Evolutionary conservation across 768 basidiomycete genomes (phyloP).

Genomic region (Dioszegia aurantiaca): DNA sequence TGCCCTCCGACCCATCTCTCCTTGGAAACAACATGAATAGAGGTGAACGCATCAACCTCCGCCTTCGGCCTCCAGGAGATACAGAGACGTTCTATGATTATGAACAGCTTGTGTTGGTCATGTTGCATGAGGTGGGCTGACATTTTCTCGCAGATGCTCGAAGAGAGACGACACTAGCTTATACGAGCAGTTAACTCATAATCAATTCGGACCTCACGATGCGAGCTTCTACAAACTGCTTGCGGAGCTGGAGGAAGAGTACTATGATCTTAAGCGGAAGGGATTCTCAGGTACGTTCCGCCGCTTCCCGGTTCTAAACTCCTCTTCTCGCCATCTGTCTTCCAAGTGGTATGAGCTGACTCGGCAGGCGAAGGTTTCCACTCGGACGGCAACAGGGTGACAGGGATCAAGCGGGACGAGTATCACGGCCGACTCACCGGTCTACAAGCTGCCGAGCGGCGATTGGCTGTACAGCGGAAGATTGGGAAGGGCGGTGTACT

Average conservation of each 20-base stretch:
- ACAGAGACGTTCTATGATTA: conserved; percentile 71
- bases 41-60: conserved; percentile 77
- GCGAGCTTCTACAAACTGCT: conserved; percentile 56
- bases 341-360: conserved; percentile 3
- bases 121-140: conserved; percentile 77
- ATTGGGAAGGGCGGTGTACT: conserved; percentile 62
- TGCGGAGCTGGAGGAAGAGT: conserved; percentile 75
- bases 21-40: conserved; percentile 59
- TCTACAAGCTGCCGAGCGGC: conserved; percentile 75
- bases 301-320: not conserved
- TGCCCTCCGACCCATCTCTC: conserved; percentile 38
- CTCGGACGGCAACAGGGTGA: conserved; percentile 66
- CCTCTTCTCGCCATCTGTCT: not conserved
- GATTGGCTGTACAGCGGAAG: conserved; percentile 56
- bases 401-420: conserved; percentile 66
- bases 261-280: conserved; percentile 68
- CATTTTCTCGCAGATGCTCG: not conserved
- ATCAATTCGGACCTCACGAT: conserved; percentile 85
- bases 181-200: conserved; percentile 70
- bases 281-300: conserved; percentile 69
- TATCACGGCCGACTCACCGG: conserved; percentile 67
- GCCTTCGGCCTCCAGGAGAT: conserved; percentile 69
- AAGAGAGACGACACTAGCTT: not conserved
- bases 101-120: conserved; percentile 71
- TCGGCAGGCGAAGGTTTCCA: conserved; percentile 75